phyloP scores from a whole-genome alignment of 1,284 basidiomycete species.

The Hortiboletus rubellus region DNA sequence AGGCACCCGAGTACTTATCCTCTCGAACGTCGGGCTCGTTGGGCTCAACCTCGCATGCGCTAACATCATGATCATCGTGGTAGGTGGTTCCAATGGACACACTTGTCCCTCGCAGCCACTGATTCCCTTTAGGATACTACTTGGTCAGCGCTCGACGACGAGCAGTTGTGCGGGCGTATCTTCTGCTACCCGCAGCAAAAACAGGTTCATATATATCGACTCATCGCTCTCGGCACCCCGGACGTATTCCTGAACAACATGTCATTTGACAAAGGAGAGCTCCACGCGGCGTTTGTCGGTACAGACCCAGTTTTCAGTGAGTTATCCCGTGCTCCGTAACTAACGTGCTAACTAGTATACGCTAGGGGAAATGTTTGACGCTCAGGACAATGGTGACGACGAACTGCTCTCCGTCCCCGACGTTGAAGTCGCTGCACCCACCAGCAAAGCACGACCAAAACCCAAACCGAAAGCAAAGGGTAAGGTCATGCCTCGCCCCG shows the following conservation, averaged over 20 bases:
- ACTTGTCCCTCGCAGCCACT: too few species aligned
- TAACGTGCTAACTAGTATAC: too few species aligned
- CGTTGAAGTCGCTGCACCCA: too few species aligned
- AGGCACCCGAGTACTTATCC: slow-evolving; percentile 8
- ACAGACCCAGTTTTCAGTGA: too few species aligned
- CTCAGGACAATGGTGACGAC: too few species aligned
- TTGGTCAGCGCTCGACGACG: slow-evolving; percentile 22
- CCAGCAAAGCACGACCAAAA: too few species aligned
- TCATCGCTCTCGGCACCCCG: slow-evolving; percentile 7
- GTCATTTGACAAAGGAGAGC: slow-evolving; percentile 8
- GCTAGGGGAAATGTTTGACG: too few species aligned
- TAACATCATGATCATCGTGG: slow-evolving; percentile 18
- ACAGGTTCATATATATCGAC: slow-evolving; percentile 14
- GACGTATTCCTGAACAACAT: slow-evolving; percentile 15
- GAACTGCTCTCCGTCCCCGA: too few species aligned
- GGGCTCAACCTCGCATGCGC: slow-evolving; percentile 21
- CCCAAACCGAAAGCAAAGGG: too few species aligned
- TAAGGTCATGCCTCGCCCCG: too few species aligned
- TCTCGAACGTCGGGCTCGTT: slow-evolving; percentile 12
- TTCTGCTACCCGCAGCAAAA: slow-evolving; percentile 18
- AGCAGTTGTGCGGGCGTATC: slow-evolving; percentile 20
- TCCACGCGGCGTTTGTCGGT: too few species aligned
- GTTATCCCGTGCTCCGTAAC: too few species aligned
- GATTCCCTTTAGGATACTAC: slow-evolving; percentile 15
- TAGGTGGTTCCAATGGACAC: not conserved